Evolutionary conservation across 2,329 filamentous ascomycete species (phyloP).

Genomic region (Diaporthe humulicola): DNA sequence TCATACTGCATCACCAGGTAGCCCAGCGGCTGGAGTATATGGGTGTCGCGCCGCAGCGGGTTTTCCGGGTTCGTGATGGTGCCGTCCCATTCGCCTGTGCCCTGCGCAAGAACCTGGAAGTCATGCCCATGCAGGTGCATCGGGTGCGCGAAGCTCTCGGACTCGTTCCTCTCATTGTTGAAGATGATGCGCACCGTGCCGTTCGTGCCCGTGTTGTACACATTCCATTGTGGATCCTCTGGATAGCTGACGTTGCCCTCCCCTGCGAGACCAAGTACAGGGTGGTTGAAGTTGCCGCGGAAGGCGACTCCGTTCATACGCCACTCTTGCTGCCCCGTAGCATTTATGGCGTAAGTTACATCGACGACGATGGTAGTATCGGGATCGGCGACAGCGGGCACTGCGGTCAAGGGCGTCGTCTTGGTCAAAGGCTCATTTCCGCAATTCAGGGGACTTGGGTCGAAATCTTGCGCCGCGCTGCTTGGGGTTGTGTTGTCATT

Average conservation of each 20-base stretch:
- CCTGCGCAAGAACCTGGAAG: slow-evolving; percentile 23
- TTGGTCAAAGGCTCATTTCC: slow-evolving; percentile 18
- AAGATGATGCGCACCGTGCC: slow-evolving; percentile 1
- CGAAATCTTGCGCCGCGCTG: not conserved
- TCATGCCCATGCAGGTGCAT: slow-evolving; percentile 35
- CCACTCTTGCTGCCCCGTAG: not conserved
- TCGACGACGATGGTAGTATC: not conserved
- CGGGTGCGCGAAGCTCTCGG: slow-evolving; percentile 15
- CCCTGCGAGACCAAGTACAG: not conserved
- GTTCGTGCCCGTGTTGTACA: not conserved
- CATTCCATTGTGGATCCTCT: slow-evolving; percentile 1
- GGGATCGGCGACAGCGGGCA: not conserved
- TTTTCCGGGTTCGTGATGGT: not conserved
- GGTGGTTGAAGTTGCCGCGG: not conserved
- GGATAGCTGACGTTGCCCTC: slow-evolving; percentile 16
- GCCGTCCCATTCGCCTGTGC: slow-evolving; percentile 18
- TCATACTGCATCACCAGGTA: slow-evolving; percentile 22
- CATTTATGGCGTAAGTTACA: not conserved
- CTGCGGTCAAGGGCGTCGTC: not conserved
- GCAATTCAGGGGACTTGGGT: slow-evolving; percentile 8
- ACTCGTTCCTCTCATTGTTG: slow-evolving; percentile 1
- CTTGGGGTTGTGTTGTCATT: not conserved
- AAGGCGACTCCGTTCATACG: slow-evolving; percentile 1
- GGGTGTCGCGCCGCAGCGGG: slow-evolving; percentile 25
- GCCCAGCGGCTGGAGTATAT: slow-evolving; percentile 24